Conservation (phyloP, 2,329 filamentous ascomycete species). For the Ploettnerulaceae sp. region DNA sequence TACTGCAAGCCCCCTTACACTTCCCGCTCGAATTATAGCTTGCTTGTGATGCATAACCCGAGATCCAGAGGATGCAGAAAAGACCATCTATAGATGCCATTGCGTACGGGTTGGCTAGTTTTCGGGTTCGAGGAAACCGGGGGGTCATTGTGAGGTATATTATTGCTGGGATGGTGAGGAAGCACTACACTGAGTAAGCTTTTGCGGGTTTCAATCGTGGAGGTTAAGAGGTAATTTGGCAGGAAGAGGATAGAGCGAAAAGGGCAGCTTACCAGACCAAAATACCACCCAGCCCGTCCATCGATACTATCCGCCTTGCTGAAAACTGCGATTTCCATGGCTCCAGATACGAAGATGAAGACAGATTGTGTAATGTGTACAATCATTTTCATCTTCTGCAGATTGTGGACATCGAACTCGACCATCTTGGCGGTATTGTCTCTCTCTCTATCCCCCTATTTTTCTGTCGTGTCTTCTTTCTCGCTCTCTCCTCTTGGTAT, state of each 20-base stretch:
- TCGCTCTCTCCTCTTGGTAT: too few relatives aligned
- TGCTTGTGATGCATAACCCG: constrained; percentile 61
- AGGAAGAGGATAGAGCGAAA: too few relatives aligned
- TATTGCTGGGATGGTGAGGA: constrained; percentile 58
- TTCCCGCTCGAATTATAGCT: constrained; percentile 54
- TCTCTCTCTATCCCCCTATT: not conserved
- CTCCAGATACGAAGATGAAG: constrained; percentile 51
- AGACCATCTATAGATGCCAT: constrained; percentile 55
- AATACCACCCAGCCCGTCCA: constrained; percentile 58
- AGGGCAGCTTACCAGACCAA: constrained; percentile 50
- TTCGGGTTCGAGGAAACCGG: constrained; percentile 56
- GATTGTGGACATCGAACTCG: constrained; percentile 32
- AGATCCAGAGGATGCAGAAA: constrained; percentile 59
- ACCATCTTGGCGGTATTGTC: constrained; percentile 17
- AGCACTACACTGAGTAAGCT: too few relatives aligned
- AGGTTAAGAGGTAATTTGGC: too few relatives aligned
- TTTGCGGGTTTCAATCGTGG: too few relatives aligned
- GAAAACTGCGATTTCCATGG: constrained; percentile 57
- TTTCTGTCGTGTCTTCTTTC: not conserved
- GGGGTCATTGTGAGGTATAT: constrained; percentile 62
- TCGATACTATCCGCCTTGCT: constrained; percentile 46
- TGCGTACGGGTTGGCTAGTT: constrained; percentile 56
- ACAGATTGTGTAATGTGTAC: constrained; percentile 53
- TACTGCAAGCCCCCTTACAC: constrained; percentile 52
- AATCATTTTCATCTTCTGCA: constrained; percentile 45